Evolutionary conservation across 352 stramenopile species (phyloP), one percentile per base, ranked within the genome.

Genomic region (Chrysophaeum taylorii): DNA sequence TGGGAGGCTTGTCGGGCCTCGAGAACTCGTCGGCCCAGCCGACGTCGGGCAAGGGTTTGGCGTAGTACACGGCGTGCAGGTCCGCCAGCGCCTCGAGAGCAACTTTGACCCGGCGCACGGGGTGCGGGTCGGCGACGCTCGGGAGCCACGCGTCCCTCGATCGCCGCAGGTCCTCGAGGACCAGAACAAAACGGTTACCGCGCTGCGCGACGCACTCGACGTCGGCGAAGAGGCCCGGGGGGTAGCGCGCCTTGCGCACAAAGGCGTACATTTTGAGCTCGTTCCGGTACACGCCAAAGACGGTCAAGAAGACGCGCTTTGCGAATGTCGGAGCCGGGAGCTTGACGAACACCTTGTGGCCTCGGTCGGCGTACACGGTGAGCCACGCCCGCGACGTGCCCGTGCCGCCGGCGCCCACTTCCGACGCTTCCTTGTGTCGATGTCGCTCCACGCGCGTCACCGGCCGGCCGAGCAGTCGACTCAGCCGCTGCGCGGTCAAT

Each of bases 251-350:
- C 33, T 66, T 4, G 53, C 7, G 4, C 7, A 37, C 9, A 4
- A 33, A 16, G 2, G 9, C 21, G 57, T 66, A 66, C 18, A 66
- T 45, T 1, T n/a, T 23, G 33, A 66, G 12, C 36, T 66, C 57
- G 57, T 66, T 66, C 33, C 14, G 4, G 57, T 66, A 66, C 12
- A 66, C 57, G 15, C 57, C 57, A 23, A 66, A 66, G 27, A 66
- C 36, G 2, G 31, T 45, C 9, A 66, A 36, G 27, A 66, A 66
- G 31, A 66, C 14, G 33, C 14, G 9, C 57, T 66, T 36, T 31
- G 45, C 41, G 35, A 43, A 9, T 16, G 57, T 45, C 31, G 57
- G 7, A 2, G 57, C 57, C 18, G 57, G 57, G 12, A 66, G 57
- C 35, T 66, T 66, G 57, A 27, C 15, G 31, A 66, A 66, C 33